phyloP scores from a whole-genome alignment of 169 alveolate genomes.

The Plasmodium coatneyi region DNA sequence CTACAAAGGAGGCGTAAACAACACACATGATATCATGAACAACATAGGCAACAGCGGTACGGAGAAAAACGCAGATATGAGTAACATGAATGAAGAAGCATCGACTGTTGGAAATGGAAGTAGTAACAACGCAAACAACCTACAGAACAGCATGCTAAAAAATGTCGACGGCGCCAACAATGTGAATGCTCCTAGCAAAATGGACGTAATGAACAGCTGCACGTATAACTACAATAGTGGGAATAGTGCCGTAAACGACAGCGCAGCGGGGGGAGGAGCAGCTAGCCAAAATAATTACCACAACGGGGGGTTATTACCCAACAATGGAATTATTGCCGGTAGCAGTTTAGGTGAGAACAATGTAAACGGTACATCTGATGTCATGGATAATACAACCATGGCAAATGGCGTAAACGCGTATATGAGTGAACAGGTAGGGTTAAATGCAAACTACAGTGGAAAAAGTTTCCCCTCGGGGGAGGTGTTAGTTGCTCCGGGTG shows the following conservation, averaged over 20 bases:
- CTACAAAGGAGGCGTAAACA: constrained; percentile 1
- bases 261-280: background rate
- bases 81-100: background rate
- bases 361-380: background rate
- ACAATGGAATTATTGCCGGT: background rate
- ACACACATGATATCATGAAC: background rate
- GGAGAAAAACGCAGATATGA: background rate
- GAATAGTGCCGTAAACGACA: background rate
- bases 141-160: background rate
- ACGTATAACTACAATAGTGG: background rate
- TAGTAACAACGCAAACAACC: background rate
- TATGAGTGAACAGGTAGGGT: background rate
- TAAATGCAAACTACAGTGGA: background rate
- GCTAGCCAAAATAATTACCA: background rate
- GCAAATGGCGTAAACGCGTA: background rate
- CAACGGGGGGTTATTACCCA: background rate
- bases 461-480: background rate
- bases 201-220: background rate
- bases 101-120: background rate
- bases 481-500: background rate
- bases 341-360: background rate
- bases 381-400: background rate
- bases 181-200: background rate
- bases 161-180: background rate
- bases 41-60: background rate